A percentile compares a stretch with the other conserved stretches of the same genome.
Evolutionary conservation across 176 grass and related monocot species (phyloP).

Genomic region (Oryza meridionalis): DNA sequence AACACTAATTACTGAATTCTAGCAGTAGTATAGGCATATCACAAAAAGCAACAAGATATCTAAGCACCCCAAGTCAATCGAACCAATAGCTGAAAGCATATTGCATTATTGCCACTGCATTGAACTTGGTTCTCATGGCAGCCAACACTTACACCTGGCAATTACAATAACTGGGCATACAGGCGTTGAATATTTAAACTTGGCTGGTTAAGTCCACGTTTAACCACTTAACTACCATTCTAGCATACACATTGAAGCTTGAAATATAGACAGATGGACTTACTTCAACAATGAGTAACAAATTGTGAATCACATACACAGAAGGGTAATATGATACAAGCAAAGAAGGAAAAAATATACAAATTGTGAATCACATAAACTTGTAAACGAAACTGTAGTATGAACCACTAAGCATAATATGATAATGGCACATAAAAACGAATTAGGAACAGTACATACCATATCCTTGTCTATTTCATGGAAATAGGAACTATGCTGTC

Average conservation of each 20-base stretch:
- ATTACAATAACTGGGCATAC: not conserved
- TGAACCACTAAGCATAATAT: not conserved
- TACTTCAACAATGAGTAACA: not conserved
- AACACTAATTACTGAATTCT: not conserved
- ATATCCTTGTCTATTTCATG: constrained; percentile 82
- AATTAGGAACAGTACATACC: constrained; percentile 39
- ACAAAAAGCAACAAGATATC: not conserved
- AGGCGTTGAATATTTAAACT: not conserved
- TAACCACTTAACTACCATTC: not conserved
- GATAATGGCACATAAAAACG: not conserved
- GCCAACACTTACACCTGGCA: not conserved
- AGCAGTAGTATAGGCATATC: not conserved
- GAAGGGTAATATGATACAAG: not conserved
- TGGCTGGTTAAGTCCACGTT: not conserved
- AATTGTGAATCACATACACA: not conserved
- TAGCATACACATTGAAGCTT: not conserved
- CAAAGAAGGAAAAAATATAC: not conserved
- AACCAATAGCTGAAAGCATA: not conserved
- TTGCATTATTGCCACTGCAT: not conserved
- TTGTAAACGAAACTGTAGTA: not conserved
- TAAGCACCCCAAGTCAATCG: not conserved
- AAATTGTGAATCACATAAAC: not conserved
- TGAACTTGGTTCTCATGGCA: not conserved
- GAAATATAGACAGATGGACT: not conserved
- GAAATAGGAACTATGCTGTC: constrained; percentile 68